Evolutionary conservation across 768 basidiomycete genomes (phyloP), one percentile per base, ranked within the genome.

Genomic region (Kwoniella europaea): DNA sequence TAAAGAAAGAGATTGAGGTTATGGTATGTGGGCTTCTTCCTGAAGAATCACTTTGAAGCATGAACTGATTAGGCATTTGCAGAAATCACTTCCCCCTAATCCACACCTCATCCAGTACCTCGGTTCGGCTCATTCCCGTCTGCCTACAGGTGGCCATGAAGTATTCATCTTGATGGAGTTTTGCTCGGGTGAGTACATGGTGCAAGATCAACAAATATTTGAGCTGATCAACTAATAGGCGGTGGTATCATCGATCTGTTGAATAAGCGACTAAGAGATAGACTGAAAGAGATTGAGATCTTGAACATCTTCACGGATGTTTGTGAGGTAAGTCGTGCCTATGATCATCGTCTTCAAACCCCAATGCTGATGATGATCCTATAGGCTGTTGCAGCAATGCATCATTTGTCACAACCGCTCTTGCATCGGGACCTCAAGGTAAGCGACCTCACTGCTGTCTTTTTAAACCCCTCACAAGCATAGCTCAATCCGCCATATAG

Each of bases 171-270:
- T 99, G 71, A 99, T 99, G 97, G 97, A 99, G 82, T 97, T 91
- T 83, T 96, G 94, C 83, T 87, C 93, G 72, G 95, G 94, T 90
- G 79, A 74, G 88, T 84, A 15, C 22, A 1, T 2, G 29, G 35
- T 15, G 10, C 44, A 16, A 50, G 43, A 44, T 63, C n/a, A 10
- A 55, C 50, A 77, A 53, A 77, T 29, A 58, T 29, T 52, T 10
- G 35, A n/a, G 53, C 58, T 74, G 55, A 71, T 58, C 5, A 27
- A 68, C 60, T 77, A 64, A 15, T 74, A 93, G 94, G 94, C 59
- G 97, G 97, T 50, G 97, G 97, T 44, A 98, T 99, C 74, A 98
- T 99, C 84, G 97, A 99, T 85, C 94, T 98, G 91, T 94, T 99
- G 92, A 99, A 99, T 84, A 90, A 94, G 75, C 89, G 97, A 63